These are phyloP conservation scores for Solanum habrochaites DNA, from an alignment of 257 asterid species.

Conservation along the genomic window DNA sequence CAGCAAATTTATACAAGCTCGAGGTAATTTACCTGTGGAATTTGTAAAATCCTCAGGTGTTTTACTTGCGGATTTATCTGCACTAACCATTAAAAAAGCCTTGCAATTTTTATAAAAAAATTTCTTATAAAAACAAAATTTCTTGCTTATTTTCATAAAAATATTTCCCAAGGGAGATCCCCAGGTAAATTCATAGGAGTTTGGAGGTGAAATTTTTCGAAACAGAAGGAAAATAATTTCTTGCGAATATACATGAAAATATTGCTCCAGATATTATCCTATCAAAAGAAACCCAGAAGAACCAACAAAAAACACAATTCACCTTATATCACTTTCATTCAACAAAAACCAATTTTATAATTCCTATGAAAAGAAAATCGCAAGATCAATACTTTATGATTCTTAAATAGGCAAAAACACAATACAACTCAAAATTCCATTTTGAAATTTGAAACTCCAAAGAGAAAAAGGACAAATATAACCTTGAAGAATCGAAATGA, in stretches of 20 bases:
- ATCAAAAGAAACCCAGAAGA: neutral
- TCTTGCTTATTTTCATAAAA: too few species aligned
- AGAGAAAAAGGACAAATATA: too few species aligned
- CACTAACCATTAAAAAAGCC: too few species aligned
- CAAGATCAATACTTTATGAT: neutral
- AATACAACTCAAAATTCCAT: neutral
- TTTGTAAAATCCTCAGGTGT: too few species aligned
- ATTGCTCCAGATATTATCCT: neutral
- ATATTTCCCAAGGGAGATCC: too few species aligned
- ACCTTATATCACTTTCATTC: neutral
- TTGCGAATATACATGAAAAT: neutral
- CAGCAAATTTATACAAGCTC: too few species aligned
- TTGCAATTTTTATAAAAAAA: too few species aligned
- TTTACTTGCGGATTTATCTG: too few species aligned
- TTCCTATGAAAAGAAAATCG: neutral
- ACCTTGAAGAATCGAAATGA: too few species aligned
- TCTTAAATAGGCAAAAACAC: neutral
- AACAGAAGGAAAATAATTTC: neutral
- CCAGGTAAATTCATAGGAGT: neutral
- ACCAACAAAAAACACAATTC: too few species aligned
- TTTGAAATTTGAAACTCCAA: too few species aligned
- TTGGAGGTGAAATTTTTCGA: neutral
- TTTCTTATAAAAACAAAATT: neutral
- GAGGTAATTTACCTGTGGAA: too few species aligned
- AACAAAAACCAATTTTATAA: neutral